phyloP scores from a whole-genome alignment of 2,329 filamentous ascomycete species.

The Fusarium tjaetaba region DNA sequence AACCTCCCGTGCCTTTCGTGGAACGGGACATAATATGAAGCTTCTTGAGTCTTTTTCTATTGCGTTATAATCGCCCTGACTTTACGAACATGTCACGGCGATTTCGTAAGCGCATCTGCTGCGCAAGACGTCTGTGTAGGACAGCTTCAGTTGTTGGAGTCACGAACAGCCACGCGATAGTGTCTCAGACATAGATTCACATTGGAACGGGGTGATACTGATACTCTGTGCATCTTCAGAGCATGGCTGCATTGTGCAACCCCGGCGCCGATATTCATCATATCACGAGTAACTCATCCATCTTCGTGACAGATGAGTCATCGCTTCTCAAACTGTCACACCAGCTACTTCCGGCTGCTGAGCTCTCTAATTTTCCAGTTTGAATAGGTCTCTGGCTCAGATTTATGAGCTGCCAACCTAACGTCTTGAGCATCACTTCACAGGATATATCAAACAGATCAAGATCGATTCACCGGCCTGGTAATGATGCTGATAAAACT shows the following conservation, averaged over 20 bases:
- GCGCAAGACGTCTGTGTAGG: background rate
- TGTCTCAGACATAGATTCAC: fast-evolving
- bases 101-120: background rate
- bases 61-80: background rate
- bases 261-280: background rate
- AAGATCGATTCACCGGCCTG: background rate
- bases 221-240: background rate
- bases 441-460: background rate
- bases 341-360: fast-evolving
- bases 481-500: fast-evolving
- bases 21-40: too few species aligned
- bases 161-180: fast-evolving
- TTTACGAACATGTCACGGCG: too few species aligned
- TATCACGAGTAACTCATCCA: too few species aligned
- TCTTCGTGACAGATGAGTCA: background rate
- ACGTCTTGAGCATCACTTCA: fast-evolving
- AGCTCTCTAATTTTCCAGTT: too few species aligned
- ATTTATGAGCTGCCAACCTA: background rate
- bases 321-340: fast-evolving
- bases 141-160: background rate
- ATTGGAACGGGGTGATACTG: fast-evolving
- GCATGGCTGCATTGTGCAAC: background rate
- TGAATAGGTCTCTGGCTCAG: background rate
- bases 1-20: too few species aligned
- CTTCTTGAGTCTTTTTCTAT: background rate